Conservation (phyloP, 208 protist genomes). For the Hexamita inflata region DNA sequence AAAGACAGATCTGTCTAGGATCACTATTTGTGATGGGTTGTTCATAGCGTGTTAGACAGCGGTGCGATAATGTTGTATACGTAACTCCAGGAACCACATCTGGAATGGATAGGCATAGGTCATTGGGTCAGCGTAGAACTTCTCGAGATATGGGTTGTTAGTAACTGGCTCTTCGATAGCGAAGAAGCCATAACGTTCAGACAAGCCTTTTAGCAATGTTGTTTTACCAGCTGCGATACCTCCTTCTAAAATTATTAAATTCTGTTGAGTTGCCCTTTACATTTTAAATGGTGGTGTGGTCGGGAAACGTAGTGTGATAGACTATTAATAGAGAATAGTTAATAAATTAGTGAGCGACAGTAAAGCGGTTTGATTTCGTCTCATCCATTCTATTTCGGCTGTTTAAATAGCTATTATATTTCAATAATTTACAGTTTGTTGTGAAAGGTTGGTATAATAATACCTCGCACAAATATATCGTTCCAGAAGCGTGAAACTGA, state of each 20-base stretch:
- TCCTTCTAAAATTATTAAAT: slow-evolving; percentile 16
- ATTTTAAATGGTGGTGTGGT: too few species aligned
- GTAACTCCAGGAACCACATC: slow-evolving; percentile 8
- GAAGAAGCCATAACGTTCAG: neutral
- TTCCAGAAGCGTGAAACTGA: too few species aligned
- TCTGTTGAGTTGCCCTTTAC: too few species aligned
- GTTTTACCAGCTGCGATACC: slow-evolving; percentile 21
- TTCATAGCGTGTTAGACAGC: neutral
- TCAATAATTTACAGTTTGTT: too few species aligned
- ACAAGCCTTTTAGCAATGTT: neutral
- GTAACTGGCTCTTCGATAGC: slow-evolving; percentile 2
- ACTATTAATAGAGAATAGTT: too few species aligned
- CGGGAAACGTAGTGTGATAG: too few species aligned
- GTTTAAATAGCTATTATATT: too few species aligned
- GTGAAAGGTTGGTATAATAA: too few species aligned
- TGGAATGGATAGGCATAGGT: neutral
- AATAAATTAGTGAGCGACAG: too few species aligned
- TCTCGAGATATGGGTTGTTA: slow-evolving; percentile 7
- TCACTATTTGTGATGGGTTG: neutral
- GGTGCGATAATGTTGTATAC: neutral
- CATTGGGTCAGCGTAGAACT: slow-evolving; percentile 23
- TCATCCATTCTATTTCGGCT: too few species aligned
- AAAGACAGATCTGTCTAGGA: slow-evolving; percentile 22
- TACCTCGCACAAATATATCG: too few species aligned
- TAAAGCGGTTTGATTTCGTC: too few species aligned